Evolutionary conservation across 805 yeast species (phyloP).

Genomic region (Saccharomycopsis lassenensis): DNA sequence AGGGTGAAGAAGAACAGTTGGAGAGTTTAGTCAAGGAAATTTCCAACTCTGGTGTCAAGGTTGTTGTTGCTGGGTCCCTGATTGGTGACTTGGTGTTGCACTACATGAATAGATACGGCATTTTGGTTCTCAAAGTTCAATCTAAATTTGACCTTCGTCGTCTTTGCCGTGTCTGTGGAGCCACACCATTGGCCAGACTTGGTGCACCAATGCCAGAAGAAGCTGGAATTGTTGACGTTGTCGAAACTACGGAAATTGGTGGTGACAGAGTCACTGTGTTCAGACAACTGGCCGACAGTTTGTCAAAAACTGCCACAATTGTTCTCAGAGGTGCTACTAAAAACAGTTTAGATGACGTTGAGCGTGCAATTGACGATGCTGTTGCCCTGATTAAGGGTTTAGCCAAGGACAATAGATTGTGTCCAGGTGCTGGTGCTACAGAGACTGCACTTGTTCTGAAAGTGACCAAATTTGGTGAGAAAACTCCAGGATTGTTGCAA

Average conservation of each 20-base stretch:
- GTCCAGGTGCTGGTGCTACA: conserved; percentile 95
- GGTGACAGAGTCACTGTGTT: conserved; percentile 95
- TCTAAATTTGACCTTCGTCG: conserved; percentile 92
- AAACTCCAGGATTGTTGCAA: conserved; percentile 86
- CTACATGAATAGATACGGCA: conserved; percentile 76
- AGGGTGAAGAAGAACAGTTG: conserved; percentile 92
- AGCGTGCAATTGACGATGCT: conserved; percentile 96
- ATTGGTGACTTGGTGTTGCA: conserved; percentile 91
- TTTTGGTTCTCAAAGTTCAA: conserved; percentile 80
- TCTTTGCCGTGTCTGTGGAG: conserved; percentile 92
- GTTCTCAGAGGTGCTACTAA: conserved; percentile 95
- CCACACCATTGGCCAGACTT: conserved; percentile 86
- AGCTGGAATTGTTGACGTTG: conserved; percentile 76
- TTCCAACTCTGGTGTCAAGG: conserved; percentile 72
- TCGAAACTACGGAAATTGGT: conserved; percentile 90
- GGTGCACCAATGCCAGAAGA: conserved; percentile 96
- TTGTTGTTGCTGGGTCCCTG: conserved; percentile 89
- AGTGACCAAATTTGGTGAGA: conserved; percentile 79
- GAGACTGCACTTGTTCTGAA: conserved; percentile 80
- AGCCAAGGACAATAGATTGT: conserved; percentile 61
- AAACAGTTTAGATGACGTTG: conserved; percentile 85
- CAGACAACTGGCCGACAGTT: conserved; percentile 61
- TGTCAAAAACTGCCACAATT: conserved; percentile 82
- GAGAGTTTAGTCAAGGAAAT: conserved; percentile 79
- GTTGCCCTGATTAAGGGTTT: conserved; percentile 85